Evolutionary conservation across 768 basidiomycete species (phyloP).

Genomic region (Tulasnella sp.): DNA sequence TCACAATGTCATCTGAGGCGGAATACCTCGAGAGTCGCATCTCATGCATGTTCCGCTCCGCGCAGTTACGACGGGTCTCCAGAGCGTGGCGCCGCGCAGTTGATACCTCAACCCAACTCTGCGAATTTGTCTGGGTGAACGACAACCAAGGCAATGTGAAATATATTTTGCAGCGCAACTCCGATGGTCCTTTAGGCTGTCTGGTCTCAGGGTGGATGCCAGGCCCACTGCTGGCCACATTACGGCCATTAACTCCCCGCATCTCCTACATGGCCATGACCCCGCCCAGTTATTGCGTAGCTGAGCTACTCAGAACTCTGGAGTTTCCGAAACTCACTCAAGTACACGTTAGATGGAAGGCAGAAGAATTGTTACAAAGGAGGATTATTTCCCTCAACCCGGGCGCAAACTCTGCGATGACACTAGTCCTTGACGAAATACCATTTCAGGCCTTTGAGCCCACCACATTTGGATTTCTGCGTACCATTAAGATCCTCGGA

Average conservation of each 20-base stretch:
- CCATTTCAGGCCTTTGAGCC: neutral
- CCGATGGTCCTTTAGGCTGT: neutral
- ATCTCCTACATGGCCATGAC: neutral
- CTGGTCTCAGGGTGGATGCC: neutral
- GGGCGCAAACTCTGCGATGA: neutral
- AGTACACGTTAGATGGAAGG: too few species aligned
- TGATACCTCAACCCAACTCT: neutral
- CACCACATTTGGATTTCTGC: neutral
- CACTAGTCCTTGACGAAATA: neutral
- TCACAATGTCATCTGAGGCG: neutral
- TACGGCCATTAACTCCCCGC: neutral
- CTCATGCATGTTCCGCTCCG: neutral
- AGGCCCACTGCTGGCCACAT: neutral
- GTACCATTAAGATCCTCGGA: neutral
- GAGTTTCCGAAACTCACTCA: neutral
- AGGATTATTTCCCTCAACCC: neutral
- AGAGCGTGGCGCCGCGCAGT: neutral
- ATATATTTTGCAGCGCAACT: neutral
- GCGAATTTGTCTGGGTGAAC: neutral
- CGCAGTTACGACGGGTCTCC: neutral
- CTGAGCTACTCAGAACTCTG: neutral
- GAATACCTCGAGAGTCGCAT: neutral
- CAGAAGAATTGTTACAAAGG: too few species aligned
- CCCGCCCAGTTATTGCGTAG: too few species aligned
- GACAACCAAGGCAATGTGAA: neutral